Conservation (phyloP, 306 rosid species). For the Ochetophila trinervis region DNA sequence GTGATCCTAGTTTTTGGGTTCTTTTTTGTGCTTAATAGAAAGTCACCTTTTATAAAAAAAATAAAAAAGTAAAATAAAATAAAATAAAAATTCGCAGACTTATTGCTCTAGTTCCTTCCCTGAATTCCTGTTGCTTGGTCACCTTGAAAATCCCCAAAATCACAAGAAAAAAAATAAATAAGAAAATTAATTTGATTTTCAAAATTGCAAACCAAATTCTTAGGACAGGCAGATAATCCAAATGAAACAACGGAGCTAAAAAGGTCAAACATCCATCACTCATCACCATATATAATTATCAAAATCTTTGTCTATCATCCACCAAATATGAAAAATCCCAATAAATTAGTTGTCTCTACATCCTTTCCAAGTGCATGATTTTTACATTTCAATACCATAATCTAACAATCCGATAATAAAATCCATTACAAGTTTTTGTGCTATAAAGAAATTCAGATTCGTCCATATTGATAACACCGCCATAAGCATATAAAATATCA, state of each 20-base stretch:
- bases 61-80: too few relatives aligned
- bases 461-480: neutral
- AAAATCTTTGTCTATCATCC: neutral
- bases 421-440: neutral
- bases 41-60: too few relatives aligned
- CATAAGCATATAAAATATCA: neutral
- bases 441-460: neutral
- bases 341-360: neutral
- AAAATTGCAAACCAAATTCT: too few relatives aligned
- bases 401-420: neutral
- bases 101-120: too few relatives aligned
- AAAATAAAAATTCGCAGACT: too few relatives aligned
- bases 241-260: constrained; percentile 16
- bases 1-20: too few relatives aligned
- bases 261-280: constrained; percentile 6
- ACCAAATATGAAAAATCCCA: neutral
- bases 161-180: too few relatives aligned
- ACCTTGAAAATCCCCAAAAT: too few relatives aligned
- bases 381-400: neutral
- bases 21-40: too few relatives aligned
- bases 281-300: constrained; percentile 6
- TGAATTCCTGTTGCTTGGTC: too few relatives aligned
- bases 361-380: neutral
- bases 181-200: too few relatives aligned
- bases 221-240: too few relatives aligned